Evolutionary conservation across 768 basidiomycete genomes (phyloP), one percentile per base, ranked within the genome.

Genomic region (Crucibulum laeve): DNA sequence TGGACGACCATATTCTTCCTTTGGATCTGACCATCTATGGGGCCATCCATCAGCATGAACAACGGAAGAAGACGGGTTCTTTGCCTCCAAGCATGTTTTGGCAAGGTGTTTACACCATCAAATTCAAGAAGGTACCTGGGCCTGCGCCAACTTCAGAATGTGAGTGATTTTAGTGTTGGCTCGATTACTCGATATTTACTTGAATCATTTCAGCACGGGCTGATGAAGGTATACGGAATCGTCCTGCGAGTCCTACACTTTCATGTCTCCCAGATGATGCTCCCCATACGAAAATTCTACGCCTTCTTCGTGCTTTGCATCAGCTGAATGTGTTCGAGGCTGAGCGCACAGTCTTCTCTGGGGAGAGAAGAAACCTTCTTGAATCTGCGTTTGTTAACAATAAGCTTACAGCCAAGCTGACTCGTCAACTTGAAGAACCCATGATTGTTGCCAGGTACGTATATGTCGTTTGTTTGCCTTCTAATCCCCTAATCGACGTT

Each of bases 401-500:
- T 69, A 99, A 99, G 63, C 69, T 99, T 21, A 92, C 92, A 1
- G 96, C 96, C 7, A 99, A 99, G 64, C 76, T 99, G n/a, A 92
- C 91, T 10, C 79, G 96, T 25, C 96, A 98, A 59, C 63, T 99
- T 33, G 96, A 99, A 55, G 96, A 99, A 59, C 91, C 92, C 0
- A 96, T 98, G 92, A 96, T 99, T 50, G 93, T 99, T 34, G 96
- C 95, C 1, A 94, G 91, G 92, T 91, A 53, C 49, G 72, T 60
- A 41, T 5, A 24, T 1, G 13, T 38, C 30, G 14, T 15, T 26
- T 25, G 46, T n/a, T 11, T n/a, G 15, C 15, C 22, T 17, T 5
- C 25, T 39, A 13, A 23, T 43, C 14, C 30, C 36, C 24, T 59
- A 33, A 43, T 8, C 22, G 47, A 43, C 19, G 26, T 39, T 26